Percentiles rank a stretch among this genome's conserved stretches.
These are phyloP conservation scores for Aspergillus felis DNA, from an alignment of 2,329 filamentous ascomycete genomes.

Conservation along the genomic window DNA sequence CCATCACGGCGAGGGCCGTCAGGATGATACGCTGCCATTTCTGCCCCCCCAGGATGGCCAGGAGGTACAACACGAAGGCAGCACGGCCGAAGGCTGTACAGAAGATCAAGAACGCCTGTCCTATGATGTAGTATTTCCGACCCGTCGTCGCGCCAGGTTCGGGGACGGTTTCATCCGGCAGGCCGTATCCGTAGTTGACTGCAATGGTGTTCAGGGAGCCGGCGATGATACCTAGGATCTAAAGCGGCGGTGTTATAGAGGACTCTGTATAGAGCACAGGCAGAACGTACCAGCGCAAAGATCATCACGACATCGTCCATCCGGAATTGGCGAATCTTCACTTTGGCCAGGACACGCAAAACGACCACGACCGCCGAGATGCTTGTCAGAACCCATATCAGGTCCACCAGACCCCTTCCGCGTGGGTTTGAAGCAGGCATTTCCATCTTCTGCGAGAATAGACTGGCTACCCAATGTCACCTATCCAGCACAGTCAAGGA, in stretches of 20 bases:
- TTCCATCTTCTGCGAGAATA: too few species aligned
- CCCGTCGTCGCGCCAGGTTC: not conserved
- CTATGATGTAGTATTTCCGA: conserved; percentile 1
- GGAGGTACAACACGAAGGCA: conserved; percentile 5
- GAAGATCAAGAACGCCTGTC: not conserved
- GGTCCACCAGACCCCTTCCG: not conserved
- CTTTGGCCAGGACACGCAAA: conserved; percentile 6
- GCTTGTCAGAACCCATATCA: not conserved
- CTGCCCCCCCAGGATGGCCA: conserved; percentile 5
- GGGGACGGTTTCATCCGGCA: not conserved
- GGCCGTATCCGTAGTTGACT: not conserved
- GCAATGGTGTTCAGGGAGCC: not conserved
- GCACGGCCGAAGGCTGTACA: conserved; percentile 2
- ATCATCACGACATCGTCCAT: conserved; percentile 10
- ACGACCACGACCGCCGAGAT: conserved; percentile 1
- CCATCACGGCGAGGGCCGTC: conserved; percentile 6
- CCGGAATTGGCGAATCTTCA: conserved; percentile 5
- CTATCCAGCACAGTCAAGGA: too few species aligned
- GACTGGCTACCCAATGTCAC: not conserved
- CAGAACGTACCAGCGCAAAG: conserved; percentile 4
- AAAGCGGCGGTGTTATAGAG: not conserved
- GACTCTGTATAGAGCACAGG: not conserved
- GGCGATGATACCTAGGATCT: not conserved
- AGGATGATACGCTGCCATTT: not conserved
- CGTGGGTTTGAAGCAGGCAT: not conserved